These are phyloP conservation scores for Mytilinidion resinicola DNA, from an alignment of 495 filamentous ascomycete genomes.

Conservation along the genomic window DNA sequence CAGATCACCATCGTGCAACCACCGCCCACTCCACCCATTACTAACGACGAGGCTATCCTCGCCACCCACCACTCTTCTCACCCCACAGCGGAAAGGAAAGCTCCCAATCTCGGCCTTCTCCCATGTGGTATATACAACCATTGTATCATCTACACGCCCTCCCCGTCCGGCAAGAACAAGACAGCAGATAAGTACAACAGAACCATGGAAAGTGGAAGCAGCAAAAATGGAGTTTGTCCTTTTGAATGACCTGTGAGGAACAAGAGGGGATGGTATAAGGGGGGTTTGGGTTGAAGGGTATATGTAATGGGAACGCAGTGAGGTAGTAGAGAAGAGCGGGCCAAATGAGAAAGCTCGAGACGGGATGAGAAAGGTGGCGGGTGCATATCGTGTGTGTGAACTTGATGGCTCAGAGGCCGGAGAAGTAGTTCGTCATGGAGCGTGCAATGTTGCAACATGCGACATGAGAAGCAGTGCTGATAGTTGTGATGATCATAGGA, in stretches of 20 bases:
- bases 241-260: constrained; percentile 6
- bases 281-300: not conserved
- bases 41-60: constrained; percentile 19
- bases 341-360: constrained; percentile 3
- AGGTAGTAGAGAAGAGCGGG: not conserved
- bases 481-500: not conserved
- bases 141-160: constrained; percentile 19
- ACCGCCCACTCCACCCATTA: constrained; percentile 21
- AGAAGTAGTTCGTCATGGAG: constrained; percentile 19
- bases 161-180: constrained; percentile 12
- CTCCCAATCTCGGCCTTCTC: not conserved
- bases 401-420: constrained; percentile 13
- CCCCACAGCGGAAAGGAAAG: not conserved
- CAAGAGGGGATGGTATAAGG: not conserved
- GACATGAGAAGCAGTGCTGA: not conserved
- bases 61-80: not conserved
- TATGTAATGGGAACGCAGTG: not conserved
- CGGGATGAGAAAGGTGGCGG: constrained; percentile 1
- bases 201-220: constrained; percentile 3
- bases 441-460: constrained; percentile 15
- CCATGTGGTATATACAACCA: constrained; percentile 15
- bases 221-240: constrained; percentile 7
- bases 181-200: constrained; percentile 20
- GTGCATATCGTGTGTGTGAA: constrained; percentile 1
- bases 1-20: constrained; percentile 9